These are phyloP conservation scores for Pogostemon cablin DNA, from an alignment of 257 asterid species.

Conservation along the genomic window DNA sequence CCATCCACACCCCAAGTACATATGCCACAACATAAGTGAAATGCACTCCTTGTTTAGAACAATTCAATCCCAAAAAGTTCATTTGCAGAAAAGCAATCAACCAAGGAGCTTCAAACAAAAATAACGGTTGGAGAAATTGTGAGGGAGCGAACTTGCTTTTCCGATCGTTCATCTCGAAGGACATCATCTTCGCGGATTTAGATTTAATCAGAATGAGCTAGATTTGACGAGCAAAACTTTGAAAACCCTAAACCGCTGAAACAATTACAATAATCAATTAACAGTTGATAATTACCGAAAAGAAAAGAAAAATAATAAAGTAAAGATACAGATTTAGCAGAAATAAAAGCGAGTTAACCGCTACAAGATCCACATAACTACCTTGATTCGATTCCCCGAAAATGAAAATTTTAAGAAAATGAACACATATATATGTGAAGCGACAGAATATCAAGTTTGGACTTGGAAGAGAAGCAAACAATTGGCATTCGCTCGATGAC, in stretches of 20 bases:
- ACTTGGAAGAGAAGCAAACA: conserved; percentile 45
- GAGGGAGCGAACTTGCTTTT: conserved; percentile 50
- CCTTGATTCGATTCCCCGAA: conserved; percentile 29
- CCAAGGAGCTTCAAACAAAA: not conserved
- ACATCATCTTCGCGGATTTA: conserved; percentile 58
- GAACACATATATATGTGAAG: not conserved
- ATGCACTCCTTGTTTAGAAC: conserved; percentile 1
- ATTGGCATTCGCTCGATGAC: conserved; percentile 40
- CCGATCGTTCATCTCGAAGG: conserved; percentile 85
- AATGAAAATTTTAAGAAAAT: not conserved
- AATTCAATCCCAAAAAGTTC: conserved; percentile 6
- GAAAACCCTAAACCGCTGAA: conserved; percentile 34
- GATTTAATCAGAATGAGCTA: conserved; percentile 32
- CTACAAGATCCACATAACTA: conserved; percentile 31
- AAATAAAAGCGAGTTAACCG: not conserved
- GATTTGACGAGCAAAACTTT: conserved; percentile 25
- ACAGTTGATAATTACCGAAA: not conserved
- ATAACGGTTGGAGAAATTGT: not conserved
- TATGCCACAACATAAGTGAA: not conserved
- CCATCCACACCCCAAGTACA: not conserved
- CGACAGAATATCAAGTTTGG: conserved; percentile 10
- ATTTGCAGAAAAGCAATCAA: conserved; percentile 6
- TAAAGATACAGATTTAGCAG: conserved; percentile 6
- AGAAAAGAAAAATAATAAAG: not conserved
- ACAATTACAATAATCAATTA: conserved; percentile 10